Base-by-base conservation (phyloP, 2,329 filamentous ascomycete genomes). In the Xylariaceae sp. region DNA sequence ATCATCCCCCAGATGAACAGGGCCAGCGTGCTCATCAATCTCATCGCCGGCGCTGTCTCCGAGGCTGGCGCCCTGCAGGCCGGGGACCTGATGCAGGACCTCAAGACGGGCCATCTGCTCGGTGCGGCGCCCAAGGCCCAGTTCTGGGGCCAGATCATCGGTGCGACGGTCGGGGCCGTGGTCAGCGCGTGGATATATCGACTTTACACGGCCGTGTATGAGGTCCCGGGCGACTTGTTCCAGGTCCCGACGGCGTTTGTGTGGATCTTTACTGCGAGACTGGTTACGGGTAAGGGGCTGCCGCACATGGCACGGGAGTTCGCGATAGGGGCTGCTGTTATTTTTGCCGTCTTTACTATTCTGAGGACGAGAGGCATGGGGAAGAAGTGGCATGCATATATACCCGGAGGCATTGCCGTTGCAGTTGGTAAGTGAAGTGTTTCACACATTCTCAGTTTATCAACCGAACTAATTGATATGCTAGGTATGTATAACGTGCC, bases 401-500 rank as follows among this genome's bases (percentile, higher is more conserved):
- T 99, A 11, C 95, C 95, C 0, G 94, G 95, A 6, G 95, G 95
- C 0, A 97, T 99, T 68, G 94, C 95, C 2, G 94, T 99, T 17
- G 95, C 95, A 34, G 92, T 97, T 67, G 93, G 88, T 89, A 75
- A 73, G 83, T 78, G 17, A 12, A 24, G 6, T 8, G 3, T n/a
- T 17, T 19, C 3, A 41, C 16, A 2, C 6, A 17, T 40, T 7
- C 23, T 28, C 14, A n/a, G 23, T 33, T 45, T 46, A 16, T 37
- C 4, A n/a, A 40, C 21, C 41, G 26, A 37, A 24, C 43, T 58
- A n/a, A 28, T 26, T 8, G 29, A 29, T 40, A 9, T 40, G 16
- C 65, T 46, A 88, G 89, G 95, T 45, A 99, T 99, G 87, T 99
- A 98, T 76, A 99, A 98, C 68, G 92, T 94, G 0, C 95, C 95